Base-by-base conservation (phyloP, 164 flowering plant genomes). In the Vitis rotundifolia region DNA sequence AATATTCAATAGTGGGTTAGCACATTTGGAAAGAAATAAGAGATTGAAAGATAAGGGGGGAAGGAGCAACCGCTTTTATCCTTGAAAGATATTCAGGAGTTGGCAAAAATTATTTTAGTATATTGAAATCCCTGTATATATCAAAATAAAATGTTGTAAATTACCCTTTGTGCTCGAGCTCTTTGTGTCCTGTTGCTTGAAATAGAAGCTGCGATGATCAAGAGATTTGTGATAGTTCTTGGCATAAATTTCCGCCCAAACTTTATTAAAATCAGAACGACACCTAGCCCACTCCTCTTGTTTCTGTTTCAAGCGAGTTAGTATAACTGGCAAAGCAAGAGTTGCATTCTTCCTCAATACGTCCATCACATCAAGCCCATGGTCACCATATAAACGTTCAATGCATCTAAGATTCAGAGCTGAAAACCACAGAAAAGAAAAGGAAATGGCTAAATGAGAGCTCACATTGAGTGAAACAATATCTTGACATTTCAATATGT, bases 171-270 rank as follows among this genome's bases (percentile, higher is more conserved):
- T 78, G 78, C 97, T 89, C 86, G 89, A 86, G 82, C 90, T 93
- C 87, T 95, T 95, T 59, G 96, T 77, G 70, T 95, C 99, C 71
- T 95, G 99, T 78, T 95, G 99, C 88, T 95, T 95, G 77, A 95
- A 95, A 76, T 95, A 93, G 83, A 95, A 93, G 79, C 99, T 93
- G 15, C 97, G 92, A 64, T 93, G 97, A 76, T 95, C 99, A 68
- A 93, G 94, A 10, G 99, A 93, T 69, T 93, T 93, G 79, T 91
- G 93, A 70, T 95, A 87, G 79, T 93, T 93, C 79, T 91, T 90
- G 9, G 94, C 68, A 79, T 90, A 91, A 59, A 91, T 87, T 50
- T 91, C 98, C 66, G 94, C 94, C 98, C 99, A 95, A 19, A 91
- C 93, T 80, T 95, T 91, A 73, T 89, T 95, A 70, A 91, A 91